Conservation (phyloP, 2,329 filamentous ascomycete species). For the Beauveria australis region DNA sequence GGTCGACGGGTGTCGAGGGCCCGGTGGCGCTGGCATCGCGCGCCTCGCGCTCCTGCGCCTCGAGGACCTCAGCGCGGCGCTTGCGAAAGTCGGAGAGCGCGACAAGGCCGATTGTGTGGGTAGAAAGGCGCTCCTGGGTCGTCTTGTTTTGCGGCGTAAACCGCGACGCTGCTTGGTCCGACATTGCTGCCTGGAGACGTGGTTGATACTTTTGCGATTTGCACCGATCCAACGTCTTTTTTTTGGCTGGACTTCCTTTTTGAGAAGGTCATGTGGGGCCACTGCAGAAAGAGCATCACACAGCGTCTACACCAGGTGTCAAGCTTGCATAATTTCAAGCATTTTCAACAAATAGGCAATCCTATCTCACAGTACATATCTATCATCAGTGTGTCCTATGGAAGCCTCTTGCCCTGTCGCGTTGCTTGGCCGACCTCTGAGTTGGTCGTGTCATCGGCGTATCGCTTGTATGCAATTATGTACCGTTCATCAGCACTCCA, state of each 20-base stretch:
- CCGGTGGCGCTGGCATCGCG: conserved; percentile 49
- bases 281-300: background rate
- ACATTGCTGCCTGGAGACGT: conserved; percentile 24
- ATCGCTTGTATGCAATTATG: conserved; percentile 58
- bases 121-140: conserved; percentile 74
- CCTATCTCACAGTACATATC: too few relatives aligned
- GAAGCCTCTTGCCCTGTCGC: conserved; percentile 53
- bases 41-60: conserved; percentile 77
- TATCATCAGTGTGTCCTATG: conserved; percentile 26
- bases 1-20: conserved; percentile 37
- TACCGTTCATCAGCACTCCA: conserved; percentile 62
- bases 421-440: conserved; percentile 55
- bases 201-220: background rate
- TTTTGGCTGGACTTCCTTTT: background rate
- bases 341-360: too few relatives aligned
- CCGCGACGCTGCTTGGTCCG: conserved; percentile 39
- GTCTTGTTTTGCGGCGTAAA: conserved; percentile 72
- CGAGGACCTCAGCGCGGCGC: conserved; percentile 85
- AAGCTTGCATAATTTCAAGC: too few relatives aligned
- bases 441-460: conserved; percentile 57
- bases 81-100: conserved; percentile 92
- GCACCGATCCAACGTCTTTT: background rate
- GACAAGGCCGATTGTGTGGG: conserved; percentile 83
- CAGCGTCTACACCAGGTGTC: too few relatives aligned
- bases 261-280: background rate